Evolutionary conservation across 2,329 filamentous ascomycete genomes (phyloP).

Genomic region (Fusarium sp.): DNA sequence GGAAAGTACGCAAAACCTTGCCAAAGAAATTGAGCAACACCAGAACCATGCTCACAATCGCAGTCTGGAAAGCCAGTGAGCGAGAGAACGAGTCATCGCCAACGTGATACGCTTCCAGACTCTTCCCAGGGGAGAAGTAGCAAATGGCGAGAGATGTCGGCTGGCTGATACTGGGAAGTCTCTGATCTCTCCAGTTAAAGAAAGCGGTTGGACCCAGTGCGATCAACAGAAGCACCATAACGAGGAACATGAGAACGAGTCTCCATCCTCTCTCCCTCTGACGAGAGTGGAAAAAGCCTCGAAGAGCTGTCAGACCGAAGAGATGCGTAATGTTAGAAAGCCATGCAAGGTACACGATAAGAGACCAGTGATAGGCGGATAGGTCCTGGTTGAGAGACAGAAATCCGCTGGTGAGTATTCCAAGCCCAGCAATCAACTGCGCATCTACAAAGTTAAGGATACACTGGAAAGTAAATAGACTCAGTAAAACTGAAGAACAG

Average conservation of each 20-base stretch:
- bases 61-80: background rate
- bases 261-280: constrained; percentile 4
- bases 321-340: constrained; percentile 15
- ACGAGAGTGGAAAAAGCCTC: background rate
- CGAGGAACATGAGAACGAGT: background rate
- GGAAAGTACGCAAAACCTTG: background rate
- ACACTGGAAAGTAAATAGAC: background rate
- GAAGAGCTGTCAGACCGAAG: constrained; percentile 1
- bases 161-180: background rate
- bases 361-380: constrained; percentile 3
- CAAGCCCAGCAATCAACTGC: constrained; percentile 10
- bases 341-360: constrained; percentile 9
- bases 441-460: constrained; percentile 9
- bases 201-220: constrained; percentile 7
- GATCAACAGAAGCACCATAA: constrained; percentile 1
- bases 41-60: background rate
- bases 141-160: background rate
- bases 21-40: background rate
- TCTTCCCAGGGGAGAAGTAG: background rate
- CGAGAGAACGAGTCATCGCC: background rate
- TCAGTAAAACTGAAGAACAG: background rate
- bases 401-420: constrained; percentile 7
- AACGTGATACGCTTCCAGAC: background rate
- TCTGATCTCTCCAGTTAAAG: background rate
- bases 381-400: background rate